A percentile compares a stretch with the other conserved stretches of the same genome.
phyloP scores from a whole-genome alignment of 2,329 filamentous ascomycete species.

The Niveomyces coronatus region DNA sequence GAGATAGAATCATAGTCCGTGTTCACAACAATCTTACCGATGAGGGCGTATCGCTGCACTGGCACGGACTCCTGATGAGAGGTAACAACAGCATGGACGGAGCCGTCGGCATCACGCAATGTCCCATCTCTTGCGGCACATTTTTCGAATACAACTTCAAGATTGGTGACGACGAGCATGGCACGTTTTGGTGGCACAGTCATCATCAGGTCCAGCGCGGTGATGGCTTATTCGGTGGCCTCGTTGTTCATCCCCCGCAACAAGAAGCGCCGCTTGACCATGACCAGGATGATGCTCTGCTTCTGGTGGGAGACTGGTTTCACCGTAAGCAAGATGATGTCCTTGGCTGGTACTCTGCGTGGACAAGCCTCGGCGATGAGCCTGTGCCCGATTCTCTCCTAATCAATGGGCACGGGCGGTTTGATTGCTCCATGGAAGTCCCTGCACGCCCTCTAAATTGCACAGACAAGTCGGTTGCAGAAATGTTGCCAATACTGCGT shows the following conservation, averaged over 20 bases:
- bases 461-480: constrained; percentile 2
- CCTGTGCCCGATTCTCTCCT: constrained; percentile 23
- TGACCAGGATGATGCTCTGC: constrained; percentile 34
- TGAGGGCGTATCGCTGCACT: constrained; percentile 35
- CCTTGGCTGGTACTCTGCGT: constrained; percentile 17
- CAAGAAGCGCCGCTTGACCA: constrained; percentile 15
- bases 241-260: constrained; percentile 43
- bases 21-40: constrained; percentile 53
- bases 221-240: constrained; percentile 47
- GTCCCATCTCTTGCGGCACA: constrained; percentile 27
- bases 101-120: constrained; percentile 32
- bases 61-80: constrained; percentile 37
- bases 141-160: constrained; percentile 34
- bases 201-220: constrained; percentile 39
- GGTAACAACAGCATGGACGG: constrained; percentile 37
- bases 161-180: constrained; percentile 44
- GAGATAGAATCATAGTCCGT: constrained; percentile 44
- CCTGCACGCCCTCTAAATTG: constrained; percentile 17
- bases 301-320: constrained; percentile 36
- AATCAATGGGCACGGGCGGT: constrained; percentile 24
- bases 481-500: constrained; percentile 13
- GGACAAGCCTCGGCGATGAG: constrained; percentile 31
- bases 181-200: constrained; percentile 49
- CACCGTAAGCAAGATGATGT: constrained; percentile 30
- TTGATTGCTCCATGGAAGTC: constrained; percentile 20